These are phyloP conservation scores for Teratosphaeria viscida DNA, from an alignment of 2,329 filamentous ascomycete species.

Conservation along the genomic window DNA sequence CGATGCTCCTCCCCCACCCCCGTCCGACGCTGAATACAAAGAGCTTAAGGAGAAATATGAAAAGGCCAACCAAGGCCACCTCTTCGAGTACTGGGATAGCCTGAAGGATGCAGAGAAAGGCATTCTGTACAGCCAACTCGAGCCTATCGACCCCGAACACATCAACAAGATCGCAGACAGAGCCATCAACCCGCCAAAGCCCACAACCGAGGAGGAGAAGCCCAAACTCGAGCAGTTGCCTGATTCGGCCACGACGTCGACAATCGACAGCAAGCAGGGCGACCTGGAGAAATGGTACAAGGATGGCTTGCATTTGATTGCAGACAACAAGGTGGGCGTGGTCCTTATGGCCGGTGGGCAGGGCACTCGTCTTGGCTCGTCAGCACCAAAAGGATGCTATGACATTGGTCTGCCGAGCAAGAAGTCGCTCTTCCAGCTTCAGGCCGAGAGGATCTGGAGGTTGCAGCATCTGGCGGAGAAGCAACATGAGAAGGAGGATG, in stretches of 20 bases:
- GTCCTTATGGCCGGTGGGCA: conserved; percentile 97
- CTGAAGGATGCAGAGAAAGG: conserved; percentile 65
- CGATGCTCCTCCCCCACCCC: conserved; percentile 36
- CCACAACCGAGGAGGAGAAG: conserved; percentile 43
- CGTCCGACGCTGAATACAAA: conserved; percentile 56
- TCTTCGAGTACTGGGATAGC: conserved; percentile 79
- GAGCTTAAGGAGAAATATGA: conserved; percentile 62
- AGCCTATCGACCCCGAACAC: conserved; percentile 67
- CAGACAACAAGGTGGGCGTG: conserved; percentile 64
- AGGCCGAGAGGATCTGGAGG: conserved; percentile 86
- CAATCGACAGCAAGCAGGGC: conserved; percentile 73
- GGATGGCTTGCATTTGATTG: conserved; percentile 53
- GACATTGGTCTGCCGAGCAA: conserved; percentile 86
- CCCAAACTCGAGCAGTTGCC: conserved; percentile 73
- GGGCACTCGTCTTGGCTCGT: conserved; percentile 87
- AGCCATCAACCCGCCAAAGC: conserved; percentile 66
- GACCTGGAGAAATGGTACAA: conserved; percentile 80
- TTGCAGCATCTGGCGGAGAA: conserved; percentile 70
- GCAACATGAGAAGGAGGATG: conserved; percentile 50
- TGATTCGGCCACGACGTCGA: conserved; percentile 73
- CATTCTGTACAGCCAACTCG: conserved; percentile 69
- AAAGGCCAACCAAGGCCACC: conserved; percentile 66
- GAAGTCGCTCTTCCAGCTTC: conserved; percentile 95
- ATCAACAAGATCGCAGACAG: conserved; percentile 80
- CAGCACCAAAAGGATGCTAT: conserved; percentile 93